Conservation (phyloP, 2,329 filamentous ascomycete species). For the Torrubiella hemipterigena region DNA sequence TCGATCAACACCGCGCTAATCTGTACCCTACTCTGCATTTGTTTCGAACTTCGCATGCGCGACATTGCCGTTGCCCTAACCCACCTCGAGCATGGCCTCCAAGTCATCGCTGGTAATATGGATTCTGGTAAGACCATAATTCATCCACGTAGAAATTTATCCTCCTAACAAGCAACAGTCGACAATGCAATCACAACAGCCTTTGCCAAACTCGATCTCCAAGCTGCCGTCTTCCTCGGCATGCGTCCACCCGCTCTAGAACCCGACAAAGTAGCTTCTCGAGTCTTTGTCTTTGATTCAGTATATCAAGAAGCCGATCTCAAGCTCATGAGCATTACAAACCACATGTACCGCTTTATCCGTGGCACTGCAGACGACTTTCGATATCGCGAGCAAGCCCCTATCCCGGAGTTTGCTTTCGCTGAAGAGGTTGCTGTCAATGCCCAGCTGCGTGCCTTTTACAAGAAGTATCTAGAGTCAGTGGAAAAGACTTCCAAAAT, state of each 20-base stretch:
- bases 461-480: slow-evolving; percentile 1
- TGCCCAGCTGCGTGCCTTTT: slow-evolving; percentile 4
- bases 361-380: slow-evolving; percentile 6
- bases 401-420: slow-evolving; percentile 3
- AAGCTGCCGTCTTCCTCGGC: slow-evolving; percentile 7
- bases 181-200: slow-evolving; percentile 7
- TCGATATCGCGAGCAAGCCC: slow-evolving; percentile 4
- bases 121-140: slow-evolving; percentile 2
- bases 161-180: slow-evolving; percentile 2
- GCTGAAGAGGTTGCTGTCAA: slow-evolving; percentile 5
- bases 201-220: slow-evolving; percentile 7
- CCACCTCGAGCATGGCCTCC: slow-evolving; percentile 7
- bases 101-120: slow-evolving; percentile 6
- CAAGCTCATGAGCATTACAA: not conserved
- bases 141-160: not conserved
- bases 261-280: not conserved
- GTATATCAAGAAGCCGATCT: not conserved
- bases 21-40: slow-evolving; percentile 9
- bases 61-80: slow-evolving; percentile 4
- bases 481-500: slow-evolving; percentile 2
- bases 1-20: slow-evolving; percentile 7
- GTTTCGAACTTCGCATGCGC: slow-evolving; percentile 8
- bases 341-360: slow-evolving; percentile 6
- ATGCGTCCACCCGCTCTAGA: slow-evolving; percentile 4
- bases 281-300: not conserved